Evolutionary conservation across 176 grass and related monocot genomes (phyloP).

Genomic region (Stipa capillata): DNA sequence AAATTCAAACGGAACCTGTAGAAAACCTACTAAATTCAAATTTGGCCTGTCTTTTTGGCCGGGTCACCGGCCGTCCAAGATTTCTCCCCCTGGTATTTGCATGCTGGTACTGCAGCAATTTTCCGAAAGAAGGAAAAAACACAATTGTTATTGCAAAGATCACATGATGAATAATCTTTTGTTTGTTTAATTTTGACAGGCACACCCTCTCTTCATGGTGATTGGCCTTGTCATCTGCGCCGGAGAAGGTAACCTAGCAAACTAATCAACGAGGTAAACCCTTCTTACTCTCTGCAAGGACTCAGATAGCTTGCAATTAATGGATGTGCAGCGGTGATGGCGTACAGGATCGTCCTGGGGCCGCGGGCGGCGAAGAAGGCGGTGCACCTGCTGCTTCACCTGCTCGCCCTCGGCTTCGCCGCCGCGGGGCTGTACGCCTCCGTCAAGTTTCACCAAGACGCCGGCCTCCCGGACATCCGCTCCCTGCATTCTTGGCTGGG

Average conservation of each 20-base stretch:
- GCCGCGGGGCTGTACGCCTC: conserved; percentile 26
- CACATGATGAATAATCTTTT: background rate
- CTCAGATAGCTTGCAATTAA: background rate
- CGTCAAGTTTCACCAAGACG: conserved; percentile 32
- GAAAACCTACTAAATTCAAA: background rate
- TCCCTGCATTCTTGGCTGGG: conserved; percentile 49
- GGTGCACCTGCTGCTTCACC: conserved; percentile 32
- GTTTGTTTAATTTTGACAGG: background rate
- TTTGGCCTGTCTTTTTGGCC: background rate
- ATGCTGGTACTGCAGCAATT: too few species aligned
- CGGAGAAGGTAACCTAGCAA: conserved; percentile 31
- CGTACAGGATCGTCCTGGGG: conserved; percentile 29
- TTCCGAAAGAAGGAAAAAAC: background rate
- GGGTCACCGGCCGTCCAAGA: too few species aligned
- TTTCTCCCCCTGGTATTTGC: too few species aligned
- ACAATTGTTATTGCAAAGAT: background rate
- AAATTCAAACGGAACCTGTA: too few species aligned
- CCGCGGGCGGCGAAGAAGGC: conserved; percentile 23
- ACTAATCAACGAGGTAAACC: background rate
- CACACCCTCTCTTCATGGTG: conserved; percentile 52
- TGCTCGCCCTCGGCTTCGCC: conserved; percentile 25
- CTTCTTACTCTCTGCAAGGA: background rate
- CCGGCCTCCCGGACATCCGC: background rate
- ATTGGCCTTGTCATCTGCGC: conserved; percentile 43
- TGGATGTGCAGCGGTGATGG: conserved; percentile 35